phyloP scores from a whole-genome alignment of 2,329 filamentous ascomycete genomes.

The Diaporthe helianthi region DNA sequence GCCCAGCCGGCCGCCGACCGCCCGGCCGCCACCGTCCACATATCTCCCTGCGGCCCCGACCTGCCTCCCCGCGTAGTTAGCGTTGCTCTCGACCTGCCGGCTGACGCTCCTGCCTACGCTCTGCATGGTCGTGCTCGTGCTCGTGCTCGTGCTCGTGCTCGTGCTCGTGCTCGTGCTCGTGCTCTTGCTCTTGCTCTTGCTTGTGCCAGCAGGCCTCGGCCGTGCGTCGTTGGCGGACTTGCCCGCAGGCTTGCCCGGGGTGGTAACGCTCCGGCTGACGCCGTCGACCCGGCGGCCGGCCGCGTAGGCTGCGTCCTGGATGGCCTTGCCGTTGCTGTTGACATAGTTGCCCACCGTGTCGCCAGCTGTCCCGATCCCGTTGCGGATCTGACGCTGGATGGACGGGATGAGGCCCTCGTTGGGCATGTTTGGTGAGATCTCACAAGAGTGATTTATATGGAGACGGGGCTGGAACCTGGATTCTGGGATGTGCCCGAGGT shows the following conservation, averaged over 20 bases:
- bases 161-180: no score
- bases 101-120: conserved; percentile 22
- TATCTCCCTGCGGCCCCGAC: conserved; percentile 26
- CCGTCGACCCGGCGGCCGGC: conserved; percentile 28
- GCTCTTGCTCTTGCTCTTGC: no score
- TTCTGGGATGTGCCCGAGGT: background rate
- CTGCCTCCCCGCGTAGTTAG: conserved; percentile 25
- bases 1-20: conserved; percentile 26
- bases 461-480: background rate
- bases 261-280: conserved; percentile 29
- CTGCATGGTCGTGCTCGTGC: conserved; percentile 18
- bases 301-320: conserved; percentile 23
- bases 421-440: conserved; percentile 24
- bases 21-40: conserved; percentile 32
- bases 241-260: conserved; percentile 30
- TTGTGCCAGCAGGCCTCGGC: conserved; percentile 19
- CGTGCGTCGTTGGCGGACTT: conserved; percentile 15
- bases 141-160: no score
- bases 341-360: conserved; percentile 33
- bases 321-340: conserved; percentile 31
- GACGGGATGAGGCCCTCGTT: conserved; percentile 32
- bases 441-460: background rate
- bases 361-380: conserved; percentile 28
- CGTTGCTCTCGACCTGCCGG: conserved; percentile 22
- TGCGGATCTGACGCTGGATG: conserved; percentile 30